Base-by-base conservation (phyloP, 257 asterid genomes). In the Solanum dulcamara region DNA sequence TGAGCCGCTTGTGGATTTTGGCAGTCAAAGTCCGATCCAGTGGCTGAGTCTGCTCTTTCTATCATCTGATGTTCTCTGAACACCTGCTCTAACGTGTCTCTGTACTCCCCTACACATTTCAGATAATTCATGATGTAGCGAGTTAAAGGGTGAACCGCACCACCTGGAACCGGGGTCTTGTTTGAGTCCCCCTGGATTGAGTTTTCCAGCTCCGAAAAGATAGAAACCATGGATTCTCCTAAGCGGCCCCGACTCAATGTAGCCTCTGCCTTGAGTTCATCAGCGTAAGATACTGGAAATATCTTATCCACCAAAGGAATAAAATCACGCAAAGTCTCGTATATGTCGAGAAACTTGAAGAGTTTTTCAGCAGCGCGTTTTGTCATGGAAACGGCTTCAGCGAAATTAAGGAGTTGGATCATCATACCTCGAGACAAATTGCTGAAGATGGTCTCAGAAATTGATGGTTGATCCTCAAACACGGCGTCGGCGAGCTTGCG, bases 91-190 rank as follows among this genome's bases (percentile, higher is more conserved):
- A 96, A 81, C 0, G 98, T 90, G 5, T 88, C 90, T 84, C 66
- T 93, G 91, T 93, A 94, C 48, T 89, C 90, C 7, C 93, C 88
- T 0, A 92, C 91, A 53, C 84, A 89, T 50, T 88, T 91, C 2
- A 96, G 84, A 30, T 95, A 93, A 85, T 92, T 93, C 93, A 96
- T 90, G 85, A 87, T 87, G 91, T 94, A 93, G 14, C 94, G 94
- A 2, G 98, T 93, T 72, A 96, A 55, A 0, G 99, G 99, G 86
- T 96, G 99, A 35, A 94, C 96, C 3, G 98, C 98, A 2, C 99
- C 98, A 0, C 98, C 98, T 0, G 99, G 92, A 42, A 93, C 97
- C 0, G 93, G 93, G 18, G 90, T 93, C 88, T 91, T 96, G 2
- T 88, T 92, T 0, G 93, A 67, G 80, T 96, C 99, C 0, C 92